A percentile compares a stretch with the other conserved stretches of the same genome.
These are phyloP conservation scores for Fibroporia radiculosa DNA, from an alignment of 768 basidiomycete genomes.

Conservation along the genomic window DNA sequence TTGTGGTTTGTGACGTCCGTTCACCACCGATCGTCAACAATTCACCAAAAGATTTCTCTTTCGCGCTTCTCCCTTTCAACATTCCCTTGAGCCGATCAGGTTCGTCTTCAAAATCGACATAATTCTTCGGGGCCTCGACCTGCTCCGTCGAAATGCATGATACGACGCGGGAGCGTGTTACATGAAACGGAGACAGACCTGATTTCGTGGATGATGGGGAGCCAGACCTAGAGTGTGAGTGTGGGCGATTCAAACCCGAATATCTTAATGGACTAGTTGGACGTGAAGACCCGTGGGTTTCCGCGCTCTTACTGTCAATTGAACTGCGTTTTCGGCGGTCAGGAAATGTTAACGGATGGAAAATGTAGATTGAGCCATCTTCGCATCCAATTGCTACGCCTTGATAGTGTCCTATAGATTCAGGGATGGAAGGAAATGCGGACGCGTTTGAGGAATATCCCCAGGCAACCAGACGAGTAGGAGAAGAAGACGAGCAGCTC, in stretches of 20 bases:
- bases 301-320: background rate
- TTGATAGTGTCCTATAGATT: background rate
- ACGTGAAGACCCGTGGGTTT: slow-evolving; percentile 2
- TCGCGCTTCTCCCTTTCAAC: slow-evolving; percentile 46
- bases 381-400: slow-evolving; percentile 28
- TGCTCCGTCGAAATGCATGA: slow-evolving; percentile 65
- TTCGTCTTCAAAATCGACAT: slow-evolving; percentile 79
- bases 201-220: slow-evolving; percentile 31
- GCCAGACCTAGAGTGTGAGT: slow-evolving; percentile 19
- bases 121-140: slow-evolving; percentile 71
- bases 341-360: slow-evolving; percentile 12
- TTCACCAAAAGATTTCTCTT: slow-evolving; percentile 27
- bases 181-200: slow-evolving; percentile 36
- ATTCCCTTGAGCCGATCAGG: slow-evolving; percentile 68
- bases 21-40: slow-evolving; percentile 12
- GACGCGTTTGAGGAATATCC: background rate
- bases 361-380: slow-evolving; percentile 30
- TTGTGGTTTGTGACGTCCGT: background rate
- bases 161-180: slow-evolving; percentile 56
- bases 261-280: slow-evolving; percentile 13
- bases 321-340: slow-evolving; percentile 4
- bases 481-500: slow-evolving; percentile 3
- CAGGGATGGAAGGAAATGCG: background rate
- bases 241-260: slow-evolving; percentile 5
- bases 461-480: slow-evolving; percentile 8